These are phyloP conservation scores for Teratosphaeria epicoccoides DNA, from an alignment of 2,329 filamentous ascomycete genomes.

Conservation along the genomic window DNA sequence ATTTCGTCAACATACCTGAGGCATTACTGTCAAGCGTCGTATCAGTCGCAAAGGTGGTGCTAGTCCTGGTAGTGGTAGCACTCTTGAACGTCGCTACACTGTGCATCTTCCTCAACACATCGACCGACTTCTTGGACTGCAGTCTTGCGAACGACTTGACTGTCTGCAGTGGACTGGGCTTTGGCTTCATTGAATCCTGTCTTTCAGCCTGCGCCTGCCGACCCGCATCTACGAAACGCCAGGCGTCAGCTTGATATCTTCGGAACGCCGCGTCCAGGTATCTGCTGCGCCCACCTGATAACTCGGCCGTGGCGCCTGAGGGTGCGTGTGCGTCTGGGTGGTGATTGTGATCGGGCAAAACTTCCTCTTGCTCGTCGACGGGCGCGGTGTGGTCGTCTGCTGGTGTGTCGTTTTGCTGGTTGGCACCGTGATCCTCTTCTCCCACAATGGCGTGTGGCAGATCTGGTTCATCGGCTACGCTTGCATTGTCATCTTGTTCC, in stretches of 20 bases:
- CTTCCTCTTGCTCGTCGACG: not conserved
- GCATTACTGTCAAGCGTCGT: not conserved
- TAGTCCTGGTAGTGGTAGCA: not conserved
- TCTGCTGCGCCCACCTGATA: not conserved
- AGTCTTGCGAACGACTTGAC: not conserved
- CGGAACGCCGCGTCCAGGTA: not conserved
- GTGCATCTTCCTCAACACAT: not conserved
- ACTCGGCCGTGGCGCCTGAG: not conserved
- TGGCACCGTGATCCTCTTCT: not conserved
- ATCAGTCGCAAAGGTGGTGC: not conserved
- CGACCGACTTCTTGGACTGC: not conserved
- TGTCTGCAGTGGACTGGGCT: not conserved
- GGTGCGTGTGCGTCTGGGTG: not conserved
- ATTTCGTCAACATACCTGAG: not conserved
- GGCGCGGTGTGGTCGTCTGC: not conserved
- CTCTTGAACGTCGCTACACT: not conserved
- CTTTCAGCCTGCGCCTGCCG: not conserved
- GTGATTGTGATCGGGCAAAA: not conserved
- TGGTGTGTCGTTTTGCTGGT: not conserved
- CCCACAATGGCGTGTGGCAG: not conserved
- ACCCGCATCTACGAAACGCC: not conserved
- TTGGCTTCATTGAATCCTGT: not conserved
- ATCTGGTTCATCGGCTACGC: not conserved
- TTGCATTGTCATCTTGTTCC: not conserved
- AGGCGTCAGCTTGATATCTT: not conserved